Evolutionary conservation across 106 monocot species (phyloP), one percentile per base, ranked within the genome.

Genomic region (Amphibolis antarctica): DNA sequence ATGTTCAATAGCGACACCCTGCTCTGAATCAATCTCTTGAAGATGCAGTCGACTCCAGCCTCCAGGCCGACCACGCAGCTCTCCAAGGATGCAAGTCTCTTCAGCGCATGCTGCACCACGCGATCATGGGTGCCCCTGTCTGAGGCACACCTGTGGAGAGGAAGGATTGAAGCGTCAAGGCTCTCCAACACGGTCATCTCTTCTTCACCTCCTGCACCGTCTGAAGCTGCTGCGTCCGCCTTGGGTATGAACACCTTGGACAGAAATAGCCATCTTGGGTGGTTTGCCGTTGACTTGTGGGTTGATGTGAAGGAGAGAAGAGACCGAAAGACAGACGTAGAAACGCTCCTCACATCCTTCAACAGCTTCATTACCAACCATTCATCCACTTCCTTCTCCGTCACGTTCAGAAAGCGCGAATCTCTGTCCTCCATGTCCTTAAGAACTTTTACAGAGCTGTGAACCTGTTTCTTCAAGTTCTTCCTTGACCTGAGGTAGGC

Each of bases 1-100:
- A 30, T 65, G 46, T 65, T 72, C 21, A 72, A 55, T 4, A 72
- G 30, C 14, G 54, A 29, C 10, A 72, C 55, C 28, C 72, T 72
- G 14, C 47, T 64, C 56, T 58, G 64, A 28, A 72, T 54, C 55
- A 65, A 46, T 21, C 46, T 36, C 20, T 47, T 53, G 23, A 44
- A 72, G 25, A 64, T 55, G 21, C 15, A 11, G 12, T 65, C 56
- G 54, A 56, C 42, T 44, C 64, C 72, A 22, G 55, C 20, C 9
- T 72, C 72, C 26, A 72, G 29, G 0, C 56, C 42, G 3, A 15
- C 56, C 1, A 64, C 27, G 5, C 45, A 29, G 1, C 9, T 26
- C 20, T 72, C 64, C 44, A 65, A 42, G 13, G 25, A 31, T 55
- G 10, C 14, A 9, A 72, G 23, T 45, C 30, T 43, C 47, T 12